Conservation (phyloP, 2,329 filamentous ascomycete genomes). For the Fusarium neocosmosporiellum region DNA sequence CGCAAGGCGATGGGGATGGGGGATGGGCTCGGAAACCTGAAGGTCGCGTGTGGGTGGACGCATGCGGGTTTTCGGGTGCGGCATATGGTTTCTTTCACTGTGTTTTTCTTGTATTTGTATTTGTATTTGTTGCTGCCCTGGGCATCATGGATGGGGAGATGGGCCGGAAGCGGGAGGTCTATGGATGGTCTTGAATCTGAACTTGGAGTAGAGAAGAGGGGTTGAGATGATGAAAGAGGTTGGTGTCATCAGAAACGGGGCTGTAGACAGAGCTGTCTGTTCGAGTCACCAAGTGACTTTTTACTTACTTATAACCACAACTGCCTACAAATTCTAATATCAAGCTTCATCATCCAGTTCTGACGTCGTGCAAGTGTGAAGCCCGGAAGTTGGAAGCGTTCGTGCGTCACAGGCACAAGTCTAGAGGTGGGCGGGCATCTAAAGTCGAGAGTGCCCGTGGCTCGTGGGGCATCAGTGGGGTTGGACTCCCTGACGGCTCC, state of each 20-base stretch:
- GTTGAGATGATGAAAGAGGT: neutral
- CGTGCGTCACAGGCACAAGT: conserved; percentile 31
- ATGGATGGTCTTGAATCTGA: neutral
- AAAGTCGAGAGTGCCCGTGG: neutral
- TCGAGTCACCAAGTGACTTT: neutral
- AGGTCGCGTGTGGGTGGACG: conserved; percentile 5
- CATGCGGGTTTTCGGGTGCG: conserved; percentile 4
- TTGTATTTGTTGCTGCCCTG: neutral
- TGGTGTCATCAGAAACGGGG: neutral
- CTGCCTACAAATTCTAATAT: neutral
- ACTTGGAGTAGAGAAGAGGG: neutral
- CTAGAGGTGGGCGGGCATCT: neutral
- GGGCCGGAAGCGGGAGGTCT: neutral
- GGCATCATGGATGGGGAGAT: neutral
- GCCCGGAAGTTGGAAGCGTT: conserved; percentile 15
- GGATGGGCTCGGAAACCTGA: conserved; percentile 10
- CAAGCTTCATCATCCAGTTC: neutral
- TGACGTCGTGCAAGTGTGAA: neutral
- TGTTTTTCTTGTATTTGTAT: neutral
- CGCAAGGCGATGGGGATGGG: conserved; percentile 11
- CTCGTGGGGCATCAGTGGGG: conserved; percentile 35
- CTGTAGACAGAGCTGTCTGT: neutral
- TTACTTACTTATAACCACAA: neutral
- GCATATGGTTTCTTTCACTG: neutral
- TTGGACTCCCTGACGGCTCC: conserved; percentile 21